phyloP scores from a whole-genome alignment of 371 early-diverging fungal genomes.

The Cladochytrium tenue region DNA sequence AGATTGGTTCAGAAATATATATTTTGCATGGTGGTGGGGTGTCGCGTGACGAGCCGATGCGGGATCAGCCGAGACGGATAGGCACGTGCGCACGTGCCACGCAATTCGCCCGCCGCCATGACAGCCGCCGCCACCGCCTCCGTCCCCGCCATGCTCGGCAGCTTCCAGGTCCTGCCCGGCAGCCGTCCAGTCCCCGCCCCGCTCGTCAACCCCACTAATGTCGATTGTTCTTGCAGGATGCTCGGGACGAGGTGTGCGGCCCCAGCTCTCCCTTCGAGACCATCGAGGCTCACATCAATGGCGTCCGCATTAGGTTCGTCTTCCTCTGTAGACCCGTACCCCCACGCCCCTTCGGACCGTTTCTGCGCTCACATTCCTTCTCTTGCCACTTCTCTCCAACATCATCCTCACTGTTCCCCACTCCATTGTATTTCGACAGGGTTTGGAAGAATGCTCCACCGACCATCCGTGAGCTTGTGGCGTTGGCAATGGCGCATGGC shows the following conservation, averaged over 20 bases:
- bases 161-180: background rate
- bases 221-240: background rate
- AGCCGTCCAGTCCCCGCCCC: background rate
- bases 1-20: no score
- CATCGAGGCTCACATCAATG: constrained; percentile 1
- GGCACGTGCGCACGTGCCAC: no score
- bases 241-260: background rate
- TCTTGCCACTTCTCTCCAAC: background rate
- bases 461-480: constrained; percentile 7
- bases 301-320: background rate
- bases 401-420: background rate
- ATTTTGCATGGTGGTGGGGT: no score
- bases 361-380: background rate
- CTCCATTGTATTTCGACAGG: constrained; percentile 1
- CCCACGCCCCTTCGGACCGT: no score
- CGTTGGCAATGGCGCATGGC: constrained; percentile 3
- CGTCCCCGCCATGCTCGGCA: no score
- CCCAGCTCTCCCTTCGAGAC: constrained; percentile 2
- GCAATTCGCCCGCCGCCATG: no score
- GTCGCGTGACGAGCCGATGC: no score
- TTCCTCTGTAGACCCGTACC: no score
- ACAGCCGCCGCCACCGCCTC: no score
- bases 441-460: constrained; percentile 16
- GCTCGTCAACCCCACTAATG: background rate
- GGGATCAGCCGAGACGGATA: no score